Conservation (phyloP, 345 rosid species). For the Anacardium occidentale region DNA sequence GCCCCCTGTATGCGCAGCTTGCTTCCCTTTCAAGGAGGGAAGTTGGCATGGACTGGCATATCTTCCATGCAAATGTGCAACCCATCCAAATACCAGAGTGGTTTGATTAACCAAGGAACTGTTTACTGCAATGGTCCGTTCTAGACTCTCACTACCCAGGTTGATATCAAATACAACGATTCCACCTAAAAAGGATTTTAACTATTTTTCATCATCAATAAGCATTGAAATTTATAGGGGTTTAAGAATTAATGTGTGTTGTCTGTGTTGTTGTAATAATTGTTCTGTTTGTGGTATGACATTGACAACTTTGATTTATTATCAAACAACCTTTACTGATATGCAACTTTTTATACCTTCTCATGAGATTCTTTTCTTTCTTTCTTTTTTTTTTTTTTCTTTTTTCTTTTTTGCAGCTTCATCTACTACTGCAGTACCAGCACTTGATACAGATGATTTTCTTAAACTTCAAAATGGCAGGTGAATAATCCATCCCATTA, state of each 20-base stretch:
- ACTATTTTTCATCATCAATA: background rate
- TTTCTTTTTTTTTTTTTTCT: too few relatives aligned
- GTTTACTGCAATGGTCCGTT: slow-evolving; percentile 93
- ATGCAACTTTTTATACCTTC: background rate
- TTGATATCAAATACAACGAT: slow-evolving; percentile 33
- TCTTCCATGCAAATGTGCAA: slow-evolving; percentile 66
- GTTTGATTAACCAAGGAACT: slow-evolving; percentile 54
- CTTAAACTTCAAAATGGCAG: slow-evolving; percentile 98
- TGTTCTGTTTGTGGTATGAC: slow-evolving; percentile 12
- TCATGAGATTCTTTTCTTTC: slow-evolving; percentile 19
- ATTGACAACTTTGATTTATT: slow-evolving; percentile 6
- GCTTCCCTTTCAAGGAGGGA: slow-evolving; percentile 75
- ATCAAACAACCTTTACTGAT: background rate
- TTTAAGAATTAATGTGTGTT: background rate
- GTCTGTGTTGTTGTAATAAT: background rate
- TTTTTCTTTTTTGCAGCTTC: slow-evolving; percentile 56
- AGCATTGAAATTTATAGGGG: background rate
- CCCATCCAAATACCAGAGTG: slow-evolving; percentile 51
- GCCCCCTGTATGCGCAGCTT: slow-evolving; percentile 50
- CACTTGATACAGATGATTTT: slow-evolving; percentile 63
- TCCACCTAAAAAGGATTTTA: slow-evolving; percentile 21
- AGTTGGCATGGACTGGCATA: slow-evolving; percentile 66
- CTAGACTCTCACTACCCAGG: slow-evolving; percentile 64
- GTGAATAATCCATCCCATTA: slow-evolving; percentile 30
- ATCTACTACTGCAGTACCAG: slow-evolving; percentile 52